These are phyloP conservation scores for Candida awuae DNA, from an alignment of 805 yeast species.

Conservation along the genomic window DNA sequence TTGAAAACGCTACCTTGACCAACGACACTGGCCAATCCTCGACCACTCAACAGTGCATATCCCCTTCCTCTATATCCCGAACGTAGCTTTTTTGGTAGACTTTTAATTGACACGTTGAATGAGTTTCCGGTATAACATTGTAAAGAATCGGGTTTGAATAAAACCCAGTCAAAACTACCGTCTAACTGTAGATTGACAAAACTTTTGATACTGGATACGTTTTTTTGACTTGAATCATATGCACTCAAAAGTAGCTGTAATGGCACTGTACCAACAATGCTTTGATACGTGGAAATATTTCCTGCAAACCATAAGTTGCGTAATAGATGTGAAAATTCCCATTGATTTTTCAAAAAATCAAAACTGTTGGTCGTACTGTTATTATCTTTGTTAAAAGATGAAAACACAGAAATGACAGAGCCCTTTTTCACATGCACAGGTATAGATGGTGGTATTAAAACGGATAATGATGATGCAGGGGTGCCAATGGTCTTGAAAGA, in stretches of 20 bases:
- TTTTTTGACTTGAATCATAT: conserved; percentile 16
- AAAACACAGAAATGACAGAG: conserved; percentile 41
- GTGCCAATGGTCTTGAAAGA: conserved; percentile 38
- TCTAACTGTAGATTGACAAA: conserved; percentile 42
- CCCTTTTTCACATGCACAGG: conserved; percentile 44
- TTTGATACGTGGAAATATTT: conserved; percentile 37
- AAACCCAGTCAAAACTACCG: conserved; percentile 58
- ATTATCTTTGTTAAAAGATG: conserved; percentile 6
- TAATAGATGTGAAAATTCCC: conserved; percentile 33
- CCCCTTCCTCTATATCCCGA: conserved; percentile 29
- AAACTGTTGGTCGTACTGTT: conserved; percentile 3
- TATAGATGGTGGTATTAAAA: conserved; percentile 51
- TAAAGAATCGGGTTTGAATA: conserved; percentile 39
- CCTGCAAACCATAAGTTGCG: conserved; percentile 39
- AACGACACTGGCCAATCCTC: conserved; percentile 48
- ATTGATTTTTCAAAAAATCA: conserved; percentile 17
- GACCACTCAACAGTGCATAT: conserved; percentile 43
- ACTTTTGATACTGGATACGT: conserved; percentile 26
- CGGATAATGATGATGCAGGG: conserved; percentile 40
- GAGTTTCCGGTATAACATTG: conserved; percentile 50
- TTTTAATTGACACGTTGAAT: conserved; percentile 31
- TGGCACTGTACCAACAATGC: conserved; percentile 40
- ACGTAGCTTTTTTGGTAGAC: conserved; percentile 34
- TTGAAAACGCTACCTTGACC: conserved; percentile 50
- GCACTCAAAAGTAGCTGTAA: conserved; percentile 38